Evolutionary conservation across 176 grass and related monocot genomes (phyloP).

Genomic region (Miscanthus lutarioriparius): DNA sequence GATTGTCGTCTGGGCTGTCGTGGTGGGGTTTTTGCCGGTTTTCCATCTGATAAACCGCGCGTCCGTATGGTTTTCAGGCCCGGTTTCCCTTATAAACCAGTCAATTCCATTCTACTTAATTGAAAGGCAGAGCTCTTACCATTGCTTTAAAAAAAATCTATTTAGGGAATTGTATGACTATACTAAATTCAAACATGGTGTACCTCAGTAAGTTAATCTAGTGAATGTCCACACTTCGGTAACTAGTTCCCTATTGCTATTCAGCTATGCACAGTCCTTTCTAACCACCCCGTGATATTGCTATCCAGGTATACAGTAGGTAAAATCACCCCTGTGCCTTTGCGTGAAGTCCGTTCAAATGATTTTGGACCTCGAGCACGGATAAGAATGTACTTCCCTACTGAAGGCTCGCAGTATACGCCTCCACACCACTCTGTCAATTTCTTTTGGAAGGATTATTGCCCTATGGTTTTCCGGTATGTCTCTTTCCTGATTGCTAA

Average conservation of each 20-base stretch:
- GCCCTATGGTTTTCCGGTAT: slow-evolving; percentile 97
- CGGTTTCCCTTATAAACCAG: no score
- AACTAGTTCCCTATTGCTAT: not conserved
- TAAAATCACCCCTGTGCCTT: slow-evolving; percentile 95
- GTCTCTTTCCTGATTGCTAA: slow-evolving; percentile 27
- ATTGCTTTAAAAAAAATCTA: no score
- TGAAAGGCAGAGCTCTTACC: no score
- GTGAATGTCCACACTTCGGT: not conserved
- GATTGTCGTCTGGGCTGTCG: no score
- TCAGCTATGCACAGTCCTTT: not conserved
- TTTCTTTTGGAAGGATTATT: slow-evolving; percentile 99
- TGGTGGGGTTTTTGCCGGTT: no score
- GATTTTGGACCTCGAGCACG: slow-evolving; percentile 93
- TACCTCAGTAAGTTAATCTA: not conserved
- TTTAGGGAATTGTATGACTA: not conserved
- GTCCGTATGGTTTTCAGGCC: no score
- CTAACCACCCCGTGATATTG: slow-evolving; percentile 9
- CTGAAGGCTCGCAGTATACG: slow-evolving; percentile 88
- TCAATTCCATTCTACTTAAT: no score
- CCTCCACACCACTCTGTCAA: slow-evolving; percentile 86
- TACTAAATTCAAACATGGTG: slow-evolving; percentile 2
- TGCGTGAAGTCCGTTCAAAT: slow-evolving; percentile 95
- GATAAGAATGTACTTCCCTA: slow-evolving; percentile 91
- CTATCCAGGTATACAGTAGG: slow-evolving; percentile 89
- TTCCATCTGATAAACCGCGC: no score